A percentile compares a stretch with the other conserved stretches of the same genome.
Evolutionary conservation across 2,329 filamentous ascomycete species (phyloP).

Genomic region (Clonostachys rosea): DNA sequence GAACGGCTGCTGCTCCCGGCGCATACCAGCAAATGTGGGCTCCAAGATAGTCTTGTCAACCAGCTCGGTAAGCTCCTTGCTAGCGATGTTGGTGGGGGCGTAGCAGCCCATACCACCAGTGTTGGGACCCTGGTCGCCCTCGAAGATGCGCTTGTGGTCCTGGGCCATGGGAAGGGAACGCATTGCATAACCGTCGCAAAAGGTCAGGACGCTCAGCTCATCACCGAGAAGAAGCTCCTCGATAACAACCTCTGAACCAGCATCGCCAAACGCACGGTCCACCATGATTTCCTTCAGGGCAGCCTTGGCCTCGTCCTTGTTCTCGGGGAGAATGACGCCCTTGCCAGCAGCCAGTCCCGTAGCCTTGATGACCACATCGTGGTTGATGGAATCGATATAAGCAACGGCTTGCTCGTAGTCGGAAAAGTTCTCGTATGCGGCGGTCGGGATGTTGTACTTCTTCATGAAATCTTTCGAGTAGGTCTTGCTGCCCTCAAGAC

Average conservation of each 20-base stretch:
- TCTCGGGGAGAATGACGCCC: slow-evolving; percentile 84
- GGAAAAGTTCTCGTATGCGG: slow-evolving; percentile 84
- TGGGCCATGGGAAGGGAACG: slow-evolving; percentile 84
- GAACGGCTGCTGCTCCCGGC: slow-evolving; percentile 70
- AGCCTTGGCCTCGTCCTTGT: slow-evolving; percentile 75
- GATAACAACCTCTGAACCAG: slow-evolving; percentile 88
- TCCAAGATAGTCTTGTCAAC: slow-evolving; percentile 79
- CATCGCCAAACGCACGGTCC: slow-evolving; percentile 77
- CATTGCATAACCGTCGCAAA: slow-evolving; percentile 85
- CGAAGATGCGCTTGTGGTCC: slow-evolving; percentile 92
- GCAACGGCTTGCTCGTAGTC: slow-evolving; percentile 66
- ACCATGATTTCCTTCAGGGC: slow-evolving; percentile 90
- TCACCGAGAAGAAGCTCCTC: slow-evolving; percentile 91
- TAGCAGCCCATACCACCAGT: slow-evolving; percentile 98
- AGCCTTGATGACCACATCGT: slow-evolving; percentile 90
- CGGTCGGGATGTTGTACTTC: slow-evolving; percentile 83
- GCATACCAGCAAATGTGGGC: slow-evolving; percentile 86
- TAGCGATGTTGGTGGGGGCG: slow-evolving; percentile 79
- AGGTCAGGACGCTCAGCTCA: slow-evolving; percentile 86
- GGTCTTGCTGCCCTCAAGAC: slow-evolving; percentile 94
- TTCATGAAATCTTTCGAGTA: slow-evolving; percentile 99
- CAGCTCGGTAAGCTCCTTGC: slow-evolving; percentile 65
- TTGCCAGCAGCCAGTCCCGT: slow-evolving; percentile 90
- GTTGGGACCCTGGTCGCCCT: slow-evolving; percentile 87
- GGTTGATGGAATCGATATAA: slow-evolving; percentile 68